Evolutionary conservation across 495 filamentous ascomycete genomes (phyloP).

Genomic region (Clohesyomyces aquaticus): DNA sequence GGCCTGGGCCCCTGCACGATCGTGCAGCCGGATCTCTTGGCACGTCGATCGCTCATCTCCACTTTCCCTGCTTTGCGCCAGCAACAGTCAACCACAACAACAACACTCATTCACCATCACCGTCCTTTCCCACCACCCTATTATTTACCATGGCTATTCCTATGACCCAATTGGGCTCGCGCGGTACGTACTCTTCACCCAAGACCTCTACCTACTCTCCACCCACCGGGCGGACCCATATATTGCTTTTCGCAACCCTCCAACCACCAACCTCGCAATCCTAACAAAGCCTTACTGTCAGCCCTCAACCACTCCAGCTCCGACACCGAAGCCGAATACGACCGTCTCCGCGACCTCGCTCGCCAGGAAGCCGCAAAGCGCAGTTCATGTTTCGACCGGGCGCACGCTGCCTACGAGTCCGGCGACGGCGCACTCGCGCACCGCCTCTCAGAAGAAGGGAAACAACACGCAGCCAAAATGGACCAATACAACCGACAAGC

Average conservation of each 20-base stretch:
- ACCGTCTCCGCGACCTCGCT: constrained; percentile 84
- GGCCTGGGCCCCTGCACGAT: constrained; percentile 17
- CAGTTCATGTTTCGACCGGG: constrained; percentile 73
- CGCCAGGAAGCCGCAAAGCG: constrained; percentile 76
- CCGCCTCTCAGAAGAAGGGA: constrained; percentile 79
- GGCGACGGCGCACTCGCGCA: constrained; percentile 83
- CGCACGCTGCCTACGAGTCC: constrained; percentile 75
- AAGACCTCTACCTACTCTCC: too few relatives aligned
- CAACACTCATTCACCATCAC: not conserved
- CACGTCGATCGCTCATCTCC: constrained; percentile 20
- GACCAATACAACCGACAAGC: constrained; percentile 85
- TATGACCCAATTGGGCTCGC: constrained; percentile 65
- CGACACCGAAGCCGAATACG: constrained; percentile 83
- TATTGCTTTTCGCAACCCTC: too few relatives aligned
- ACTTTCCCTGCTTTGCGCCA: not conserved
- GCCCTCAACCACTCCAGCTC: constrained; percentile 79
- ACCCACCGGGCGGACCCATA: too few relatives aligned
- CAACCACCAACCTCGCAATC: constrained; percentile 20
- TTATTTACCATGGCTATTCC: constrained; percentile 59
- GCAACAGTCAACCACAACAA: constrained; percentile 15
- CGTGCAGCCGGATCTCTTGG: constrained; percentile 33
- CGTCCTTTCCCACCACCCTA: not conserved
- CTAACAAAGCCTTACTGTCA: constrained; percentile 44
- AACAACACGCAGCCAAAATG: constrained; percentile 76
- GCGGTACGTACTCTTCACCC: too few relatives aligned